These are phyloP conservation scores for Maudiozyma turicensis DNA, from an alignment of 805 yeast species.

Conservation along the genomic window DNA sequence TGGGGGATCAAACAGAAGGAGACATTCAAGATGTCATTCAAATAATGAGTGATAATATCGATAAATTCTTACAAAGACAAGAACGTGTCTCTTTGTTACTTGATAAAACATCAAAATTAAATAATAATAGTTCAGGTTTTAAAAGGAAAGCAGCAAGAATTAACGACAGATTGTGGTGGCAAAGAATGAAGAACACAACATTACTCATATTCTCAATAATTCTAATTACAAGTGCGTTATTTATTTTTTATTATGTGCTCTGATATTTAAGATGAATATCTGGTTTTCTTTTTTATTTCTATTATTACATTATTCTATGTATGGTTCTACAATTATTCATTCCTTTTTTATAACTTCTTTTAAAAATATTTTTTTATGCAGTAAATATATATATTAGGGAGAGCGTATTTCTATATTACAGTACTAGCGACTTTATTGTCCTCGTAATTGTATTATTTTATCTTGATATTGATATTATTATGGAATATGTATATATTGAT, in stretches of 20 bases:
- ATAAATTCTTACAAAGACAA: conserved; percentile 57
- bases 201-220: conserved; percentile 17
- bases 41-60: conserved; percentile 31
- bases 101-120: conserved; percentile 69
- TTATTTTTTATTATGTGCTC: conserved; percentile 13
- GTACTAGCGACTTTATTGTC: too few relatives aligned
- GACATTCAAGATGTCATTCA: conserved; percentile 26
- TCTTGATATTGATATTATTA: not conserved
- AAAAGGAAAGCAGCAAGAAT: conserved; percentile 57
- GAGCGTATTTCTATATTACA: too few relatives aligned
- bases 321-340: too few relatives aligned
- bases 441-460: not conserved
- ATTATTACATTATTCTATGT: too few relatives aligned
- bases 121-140: conserved; percentile 56
- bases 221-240: conserved; percentile 15
- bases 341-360: too few relatives aligned
- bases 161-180: conserved; percentile 63
- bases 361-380: too few relatives aligned
- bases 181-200: conserved; percentile 34
- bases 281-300: not conserved
- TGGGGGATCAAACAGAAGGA: conserved; percentile 20
- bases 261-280: not conserved
- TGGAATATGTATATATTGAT: not conserved
- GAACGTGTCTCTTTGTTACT: conserved; percentile 65
- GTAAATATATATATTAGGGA: too few relatives aligned